phyloP scores from a whole-genome alignment of 768 basidiomycete genomes.

The Boletus rufocinnamomeus region DNA sequence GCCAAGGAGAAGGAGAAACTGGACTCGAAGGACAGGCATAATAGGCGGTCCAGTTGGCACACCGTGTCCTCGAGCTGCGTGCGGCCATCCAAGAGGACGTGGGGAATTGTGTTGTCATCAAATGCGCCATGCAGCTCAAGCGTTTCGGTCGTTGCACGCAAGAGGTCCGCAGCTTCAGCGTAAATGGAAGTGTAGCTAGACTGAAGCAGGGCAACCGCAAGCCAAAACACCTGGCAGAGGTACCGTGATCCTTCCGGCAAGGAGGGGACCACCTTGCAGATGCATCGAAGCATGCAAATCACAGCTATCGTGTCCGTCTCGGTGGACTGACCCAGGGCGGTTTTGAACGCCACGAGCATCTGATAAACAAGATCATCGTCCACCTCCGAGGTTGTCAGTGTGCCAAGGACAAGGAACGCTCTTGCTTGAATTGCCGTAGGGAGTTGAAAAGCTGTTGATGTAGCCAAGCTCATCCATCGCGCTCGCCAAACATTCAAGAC shows the following conservation, averaged over 20 bases:
- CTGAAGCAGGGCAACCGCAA: slow-evolving; percentile 82
- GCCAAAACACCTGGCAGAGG: slow-evolving; percentile 78
- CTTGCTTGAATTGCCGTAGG: slow-evolving; percentile 87
- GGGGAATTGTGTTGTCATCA: slow-evolving; percentile 50
- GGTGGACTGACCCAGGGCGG: slow-evolving; percentile 64
- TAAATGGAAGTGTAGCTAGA: slow-evolving; percentile 72
- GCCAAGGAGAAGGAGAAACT: slow-evolving; percentile 84
- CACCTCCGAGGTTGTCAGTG: slow-evolving; percentile 80
- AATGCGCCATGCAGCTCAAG: slow-evolving; percentile 66
- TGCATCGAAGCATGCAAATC: slow-evolving; percentile 86
- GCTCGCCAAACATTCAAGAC: slow-evolving; percentile 88
- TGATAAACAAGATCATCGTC: slow-evolving; percentile 95
- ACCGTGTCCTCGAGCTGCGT: slow-evolving; percentile 65
- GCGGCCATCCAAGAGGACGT: slow-evolving; percentile 65
- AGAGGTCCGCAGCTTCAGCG: slow-evolving; percentile 64
- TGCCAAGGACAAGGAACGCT: slow-evolving; percentile 80
- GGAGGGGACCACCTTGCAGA: slow-evolving; percentile 74
- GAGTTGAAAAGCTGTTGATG: slow-evolving; percentile 86
- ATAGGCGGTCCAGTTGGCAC: slow-evolving; percentile 67
- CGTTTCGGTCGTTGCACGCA: slow-evolving; percentile 63
- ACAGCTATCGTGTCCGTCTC: slow-evolving; percentile 71
- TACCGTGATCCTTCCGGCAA: slow-evolving; percentile 71
- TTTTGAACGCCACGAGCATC: slow-evolving; percentile 84
- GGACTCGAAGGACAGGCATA: slow-evolving; percentile 74
- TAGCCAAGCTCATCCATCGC: slow-evolving; percentile 89